Conservation (phyloP, 768 basidiomycete genomes). For the Clitopilus hobsonii region DNA sequence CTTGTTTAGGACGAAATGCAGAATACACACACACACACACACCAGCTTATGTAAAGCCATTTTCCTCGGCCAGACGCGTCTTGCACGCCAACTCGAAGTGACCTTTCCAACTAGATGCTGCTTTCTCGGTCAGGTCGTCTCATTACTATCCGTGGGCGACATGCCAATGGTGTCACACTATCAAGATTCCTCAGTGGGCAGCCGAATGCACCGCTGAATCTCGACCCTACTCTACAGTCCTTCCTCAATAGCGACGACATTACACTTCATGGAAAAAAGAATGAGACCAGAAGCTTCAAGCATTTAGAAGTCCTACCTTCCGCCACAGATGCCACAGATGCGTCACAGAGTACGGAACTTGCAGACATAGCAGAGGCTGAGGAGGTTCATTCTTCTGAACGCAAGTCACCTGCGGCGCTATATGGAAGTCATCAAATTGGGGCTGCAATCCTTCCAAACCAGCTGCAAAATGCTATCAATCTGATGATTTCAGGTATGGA, state of each 20-base stretch:
- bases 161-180: background rate
- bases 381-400: slow-evolving; percentile 22
- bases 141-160: background rate
- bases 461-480: slow-evolving; percentile 65
- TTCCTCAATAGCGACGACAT: slow-evolving; percentile 67
- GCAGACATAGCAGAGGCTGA: slow-evolving; percentile 26
- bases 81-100: background rate
- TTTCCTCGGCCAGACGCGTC: no score
- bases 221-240: slow-evolving; percentile 62
- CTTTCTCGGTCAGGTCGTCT: slow-evolving; percentile 5
- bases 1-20: no score
- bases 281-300: slow-evolving; percentile 19
- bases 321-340: background rate
- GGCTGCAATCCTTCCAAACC: slow-evolving; percentile 63
- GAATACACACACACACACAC: background rate
- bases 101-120: slow-evolving; percentile 8
- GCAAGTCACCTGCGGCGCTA: slow-evolving; percentile 77
- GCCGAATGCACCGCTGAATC: slow-evolving; percentile 55
- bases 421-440: slow-evolving; percentile 77
- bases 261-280: slow-evolving; percentile 40
- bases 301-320: background rate
- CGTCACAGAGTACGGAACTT: slow-evolving; percentile 16
- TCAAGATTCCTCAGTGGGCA: slow-evolving; percentile 19
- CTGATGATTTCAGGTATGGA: slow-evolving; percentile 60
- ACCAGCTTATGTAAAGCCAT: background rate